phyloP scores from a whole-genome alignment of 2,329 filamentous ascomycete species.

The Colletotrichum shisoi region DNA sequence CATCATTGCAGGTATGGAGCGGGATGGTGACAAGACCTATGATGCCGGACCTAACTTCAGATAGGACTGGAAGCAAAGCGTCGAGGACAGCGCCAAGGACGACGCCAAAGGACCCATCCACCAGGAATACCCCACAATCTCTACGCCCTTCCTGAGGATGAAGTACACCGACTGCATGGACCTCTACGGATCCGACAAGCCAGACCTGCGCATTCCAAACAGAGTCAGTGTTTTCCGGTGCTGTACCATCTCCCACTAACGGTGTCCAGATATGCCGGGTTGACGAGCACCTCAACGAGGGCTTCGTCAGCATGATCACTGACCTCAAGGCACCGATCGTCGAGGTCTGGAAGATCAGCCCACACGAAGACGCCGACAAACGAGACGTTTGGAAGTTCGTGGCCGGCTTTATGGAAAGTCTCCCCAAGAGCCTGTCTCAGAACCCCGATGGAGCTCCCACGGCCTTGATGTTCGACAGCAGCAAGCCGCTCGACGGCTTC shows the following conservation, averaged over 20 bases:
- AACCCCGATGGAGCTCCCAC: constrained; percentile 82
- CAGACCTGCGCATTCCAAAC: constrained; percentile 79
- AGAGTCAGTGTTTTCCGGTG: constrained; percentile 55
- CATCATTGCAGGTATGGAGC: constrained; percentile 25
- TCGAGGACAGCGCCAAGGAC: constrained; percentile 31
- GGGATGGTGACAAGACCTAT: too few species aligned
- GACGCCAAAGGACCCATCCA: constrained; percentile 12
- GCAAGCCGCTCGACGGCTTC: constrained; percentile 78
- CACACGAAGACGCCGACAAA: constrained; percentile 59
- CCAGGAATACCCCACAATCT: constrained; percentile 43
- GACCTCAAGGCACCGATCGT: constrained; percentile 72
- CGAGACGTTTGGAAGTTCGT: constrained; percentile 69
- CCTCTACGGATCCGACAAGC: constrained; percentile 87
- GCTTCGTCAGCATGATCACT: constrained; percentile 79
- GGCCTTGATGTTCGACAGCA: constrained; percentile 76
- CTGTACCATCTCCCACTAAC: constrained; percentile 30
- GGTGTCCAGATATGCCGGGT: constrained; percentile 68
- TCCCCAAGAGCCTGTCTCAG: constrained; percentile 65
- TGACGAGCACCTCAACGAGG: constrained; percentile 66
- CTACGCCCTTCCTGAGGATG: constrained; percentile 62
- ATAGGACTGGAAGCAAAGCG: constrained; percentile 33
- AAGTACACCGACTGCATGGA: constrained; percentile 82
- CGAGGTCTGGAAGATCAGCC: constrained; percentile 75
- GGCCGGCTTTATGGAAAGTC: constrained; percentile 72
- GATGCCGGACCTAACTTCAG: background rate